Conservation (phyloP, 148 eudicot species). For the Salicornia ramosissima region DNA sequence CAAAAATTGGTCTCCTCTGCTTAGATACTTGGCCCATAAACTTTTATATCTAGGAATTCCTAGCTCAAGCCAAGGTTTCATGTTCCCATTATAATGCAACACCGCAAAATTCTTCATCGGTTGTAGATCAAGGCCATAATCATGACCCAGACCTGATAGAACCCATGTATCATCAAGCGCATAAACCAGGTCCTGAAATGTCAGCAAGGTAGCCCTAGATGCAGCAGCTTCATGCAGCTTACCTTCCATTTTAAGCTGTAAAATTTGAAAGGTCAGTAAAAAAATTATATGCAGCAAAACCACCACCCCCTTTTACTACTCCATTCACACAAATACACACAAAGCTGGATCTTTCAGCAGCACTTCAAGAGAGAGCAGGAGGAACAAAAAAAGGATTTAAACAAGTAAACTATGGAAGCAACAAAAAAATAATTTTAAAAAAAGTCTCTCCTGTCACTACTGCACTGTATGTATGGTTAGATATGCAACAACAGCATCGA, state of each 20-base stretch:
- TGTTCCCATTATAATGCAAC: conserved; percentile 86
- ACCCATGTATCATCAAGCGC: conserved; percentile 70
- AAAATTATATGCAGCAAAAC: not conserved
- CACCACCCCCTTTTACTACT: not conserved
- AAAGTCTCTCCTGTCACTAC: too few relatives aligned
- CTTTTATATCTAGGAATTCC: conserved; percentile 67
- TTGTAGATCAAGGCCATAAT: conserved; percentile 50
- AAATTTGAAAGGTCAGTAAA: conserved; percentile 13
- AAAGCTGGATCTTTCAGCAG: too few relatives aligned
- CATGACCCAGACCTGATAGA: conserved; percentile 83
- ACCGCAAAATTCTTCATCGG: conserved; percentile 54
- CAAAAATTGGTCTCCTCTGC: conserved; percentile 51
- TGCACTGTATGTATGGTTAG: not conserved
- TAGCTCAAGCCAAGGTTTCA: conserved; percentile 99
- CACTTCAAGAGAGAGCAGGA: not conserved
- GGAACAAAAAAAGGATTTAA: not conserved
- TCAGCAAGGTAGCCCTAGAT: conserved; percentile 62
- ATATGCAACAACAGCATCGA: not conserved
- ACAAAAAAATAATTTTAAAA: too few relatives aligned
- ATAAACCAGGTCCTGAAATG: conserved; percentile 60
- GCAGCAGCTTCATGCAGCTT: conserved; percentile 39
- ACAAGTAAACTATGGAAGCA: not conserved
- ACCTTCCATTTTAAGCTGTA: conserved; percentile 36
- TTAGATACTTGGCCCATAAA: conserved; percentile 62
- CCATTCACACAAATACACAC: not conserved